Evolutionary conservation across 2,329 filamentous ascomycete genomes (phyloP).

Genomic region (Calonectria pseudoreteaudii): DNA sequence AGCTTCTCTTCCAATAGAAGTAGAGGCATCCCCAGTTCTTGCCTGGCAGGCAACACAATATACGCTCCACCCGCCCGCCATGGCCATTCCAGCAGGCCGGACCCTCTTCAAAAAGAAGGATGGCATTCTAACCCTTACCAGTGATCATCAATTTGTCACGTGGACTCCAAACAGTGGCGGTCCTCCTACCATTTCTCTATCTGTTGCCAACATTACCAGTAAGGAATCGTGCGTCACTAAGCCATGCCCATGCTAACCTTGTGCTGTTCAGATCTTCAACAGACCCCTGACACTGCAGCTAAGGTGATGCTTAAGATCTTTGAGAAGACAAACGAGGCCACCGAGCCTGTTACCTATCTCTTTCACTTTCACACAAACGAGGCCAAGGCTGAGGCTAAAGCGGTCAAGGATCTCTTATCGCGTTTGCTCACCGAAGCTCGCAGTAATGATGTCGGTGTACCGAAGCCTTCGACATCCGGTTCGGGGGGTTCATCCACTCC

Average conservation of each 20-base stretch:
- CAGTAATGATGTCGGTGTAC: constrained; percentile 61
- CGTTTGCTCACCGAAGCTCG: constrained; percentile 80
- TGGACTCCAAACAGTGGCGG: constrained; percentile 82
- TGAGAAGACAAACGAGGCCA: constrained; percentile 71
- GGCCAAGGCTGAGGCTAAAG: constrained; percentile 85
- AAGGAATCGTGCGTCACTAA: constrained; percentile 48
- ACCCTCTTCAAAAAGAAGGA: constrained; percentile 96
- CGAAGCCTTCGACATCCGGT: constrained; percentile 56
- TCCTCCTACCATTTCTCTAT: constrained; percentile 75
- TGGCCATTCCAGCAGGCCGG: constrained; percentile 73
- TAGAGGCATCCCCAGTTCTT: constrained; percentile 15
- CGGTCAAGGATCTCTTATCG: constrained; percentile 85
- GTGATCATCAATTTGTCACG: constrained; percentile 78
- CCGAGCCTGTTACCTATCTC: constrained; percentile 77
- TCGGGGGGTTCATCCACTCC: constrained; percentile 45
- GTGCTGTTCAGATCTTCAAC: constrained; percentile 79
- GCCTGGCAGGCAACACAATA: not conserved
- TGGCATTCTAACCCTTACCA: constrained; percentile 81
- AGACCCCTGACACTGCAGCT: constrained; percentile 86
- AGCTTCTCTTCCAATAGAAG: constrained; percentile 1
- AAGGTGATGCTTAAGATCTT: constrained; percentile 97
- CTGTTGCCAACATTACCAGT: constrained; percentile 86
- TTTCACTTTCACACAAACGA: constrained; percentile 90
- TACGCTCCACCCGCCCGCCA: constrained; percentile 43
- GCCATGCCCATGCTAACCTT: constrained; percentile 21